A percentile compares a stretch with the other conserved stretches of the same genome.
phyloP scores from a whole-genome alignment of 2,329 filamentous ascomycete genomes.

The Neopestalotiopsis sp. region DNA sequence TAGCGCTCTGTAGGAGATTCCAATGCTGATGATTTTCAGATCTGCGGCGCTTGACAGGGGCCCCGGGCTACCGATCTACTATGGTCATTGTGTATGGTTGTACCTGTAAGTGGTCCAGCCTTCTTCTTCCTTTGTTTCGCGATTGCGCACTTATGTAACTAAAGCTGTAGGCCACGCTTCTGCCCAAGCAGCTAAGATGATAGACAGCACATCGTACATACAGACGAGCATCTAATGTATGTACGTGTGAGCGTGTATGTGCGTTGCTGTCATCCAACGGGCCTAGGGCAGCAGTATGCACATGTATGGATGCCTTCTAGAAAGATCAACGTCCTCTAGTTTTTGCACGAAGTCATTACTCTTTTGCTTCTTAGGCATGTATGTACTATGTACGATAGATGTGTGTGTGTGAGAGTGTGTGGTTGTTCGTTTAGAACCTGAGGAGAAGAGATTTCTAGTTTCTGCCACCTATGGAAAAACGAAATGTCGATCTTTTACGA shows the following conservation, averaged over 20 bases:
- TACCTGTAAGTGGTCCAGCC: neutral
- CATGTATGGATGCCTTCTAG: constrained; percentile 1
- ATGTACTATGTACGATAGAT: neutral
- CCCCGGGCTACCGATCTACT: neutral
- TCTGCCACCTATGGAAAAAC: neutral
- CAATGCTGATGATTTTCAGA: constrained; percentile 6
- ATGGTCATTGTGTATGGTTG: neutral
- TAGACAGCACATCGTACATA: neutral
- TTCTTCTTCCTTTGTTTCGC: neutral
- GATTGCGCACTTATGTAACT: neutral
- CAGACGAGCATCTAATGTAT: neutral
- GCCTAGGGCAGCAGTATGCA: neutral
- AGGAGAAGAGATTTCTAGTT: neutral
- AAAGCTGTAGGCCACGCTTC: neutral
- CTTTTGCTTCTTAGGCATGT: neutral
- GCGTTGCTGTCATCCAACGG: neutral
- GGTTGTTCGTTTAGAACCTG: neutral
- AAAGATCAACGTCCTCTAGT: neutral
- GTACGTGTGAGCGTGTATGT: neutral
- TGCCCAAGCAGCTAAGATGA: neutral
- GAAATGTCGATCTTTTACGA: neutral
- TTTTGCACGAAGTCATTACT: neutral
- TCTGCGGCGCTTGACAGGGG: constrained; percentile 3
- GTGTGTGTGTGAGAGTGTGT: neutral
- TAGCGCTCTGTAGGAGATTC: neutral